These are phyloP conservation scores for Sonneratia alba DNA, from an alignment of 345 rosid species.

Conservation along the genomic window DNA sequence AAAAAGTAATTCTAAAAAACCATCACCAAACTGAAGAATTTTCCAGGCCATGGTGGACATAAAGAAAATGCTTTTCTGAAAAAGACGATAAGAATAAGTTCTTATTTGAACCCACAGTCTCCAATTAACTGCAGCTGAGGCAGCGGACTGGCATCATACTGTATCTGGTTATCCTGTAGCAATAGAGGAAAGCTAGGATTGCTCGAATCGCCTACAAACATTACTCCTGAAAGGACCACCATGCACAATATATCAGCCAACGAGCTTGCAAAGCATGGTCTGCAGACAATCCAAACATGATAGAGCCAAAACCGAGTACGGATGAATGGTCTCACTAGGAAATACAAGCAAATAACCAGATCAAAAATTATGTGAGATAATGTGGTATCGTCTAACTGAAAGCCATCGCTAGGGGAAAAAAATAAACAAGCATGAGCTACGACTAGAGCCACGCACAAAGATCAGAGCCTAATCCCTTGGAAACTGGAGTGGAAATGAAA, in stretches of 20 bases:
- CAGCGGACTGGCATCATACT: constrained; percentile 35
- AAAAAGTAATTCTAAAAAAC: not conserved
- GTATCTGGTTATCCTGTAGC: constrained; percentile 39
- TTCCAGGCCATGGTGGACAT: not conserved
- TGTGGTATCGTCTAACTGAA: not conserved
- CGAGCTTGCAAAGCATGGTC: not conserved
- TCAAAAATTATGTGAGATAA: not conserved
- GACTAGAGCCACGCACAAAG: not conserved
- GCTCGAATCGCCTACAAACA: constrained; percentile 59
- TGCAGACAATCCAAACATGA: not conserved
- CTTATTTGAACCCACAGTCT: constrained; percentile 29
- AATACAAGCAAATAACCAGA: not conserved
- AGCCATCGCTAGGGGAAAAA: not conserved
- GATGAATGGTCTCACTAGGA: not conserved
- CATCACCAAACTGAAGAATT: not conserved
- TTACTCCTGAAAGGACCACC: constrained; percentile 25
- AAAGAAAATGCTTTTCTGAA: not conserved
- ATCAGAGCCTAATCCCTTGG: not conserved
- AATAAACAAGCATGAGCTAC: not conserved
- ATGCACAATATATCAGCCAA: not conserved
- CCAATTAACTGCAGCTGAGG: constrained; percentile 53
- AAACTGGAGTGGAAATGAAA: not conserved
- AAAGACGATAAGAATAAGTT: not conserved
- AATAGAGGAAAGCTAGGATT: constrained; percentile 38
- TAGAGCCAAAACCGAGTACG: not conserved